Conservation (phyloP, 257 asterid genomes). For the Nicotiana tomentosiformis region DNA sequence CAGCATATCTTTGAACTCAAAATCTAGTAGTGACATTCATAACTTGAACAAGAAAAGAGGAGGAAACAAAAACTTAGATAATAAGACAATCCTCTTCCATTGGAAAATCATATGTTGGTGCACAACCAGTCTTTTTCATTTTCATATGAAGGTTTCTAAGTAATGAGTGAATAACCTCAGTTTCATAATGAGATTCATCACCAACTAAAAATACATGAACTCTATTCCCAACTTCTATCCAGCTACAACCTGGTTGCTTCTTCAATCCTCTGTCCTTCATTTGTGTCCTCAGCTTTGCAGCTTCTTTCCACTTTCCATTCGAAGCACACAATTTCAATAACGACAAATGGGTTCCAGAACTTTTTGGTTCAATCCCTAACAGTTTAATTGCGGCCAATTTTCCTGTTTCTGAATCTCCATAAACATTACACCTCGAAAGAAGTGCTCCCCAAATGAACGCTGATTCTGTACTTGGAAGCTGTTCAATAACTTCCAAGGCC, state of each 20-base stretch:
- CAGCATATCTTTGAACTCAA: too few species aligned
- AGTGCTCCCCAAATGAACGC: conserved; percentile 42
- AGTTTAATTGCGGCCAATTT: conserved; percentile 33
- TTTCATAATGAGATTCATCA: conserved; percentile 26
- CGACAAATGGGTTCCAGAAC: conserved; percentile 28
- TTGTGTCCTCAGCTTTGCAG: conserved; percentile 42
- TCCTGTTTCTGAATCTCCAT: conserved; percentile 42
- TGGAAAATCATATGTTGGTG: not conserved
- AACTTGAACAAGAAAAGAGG: not conserved
- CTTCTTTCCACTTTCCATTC: conserved; percentile 38
- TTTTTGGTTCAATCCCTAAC: conserved; percentile 22
- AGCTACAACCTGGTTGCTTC: conserved; percentile 70
- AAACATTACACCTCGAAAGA: conserved; percentile 48
- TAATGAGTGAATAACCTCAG: conserved; percentile 17
- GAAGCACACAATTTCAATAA: conserved; percentile 25
- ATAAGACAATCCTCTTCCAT: not conserved
- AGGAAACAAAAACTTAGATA: not conserved
- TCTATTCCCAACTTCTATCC: conserved; percentile 50
- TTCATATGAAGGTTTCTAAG: conserved; percentile 36
- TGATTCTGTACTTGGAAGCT: conserved; percentile 27
- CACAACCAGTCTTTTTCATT: conserved; percentile 33
- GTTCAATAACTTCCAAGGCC: conserved; percentile 40
- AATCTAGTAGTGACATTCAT: not conserved
- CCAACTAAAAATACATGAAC: conserved; percentile 53
- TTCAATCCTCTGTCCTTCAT: conserved; percentile 53